Evolutionary conservation across 441 rosid genomes (phyloP).

Genomic region (Populus hybrid): DNA sequence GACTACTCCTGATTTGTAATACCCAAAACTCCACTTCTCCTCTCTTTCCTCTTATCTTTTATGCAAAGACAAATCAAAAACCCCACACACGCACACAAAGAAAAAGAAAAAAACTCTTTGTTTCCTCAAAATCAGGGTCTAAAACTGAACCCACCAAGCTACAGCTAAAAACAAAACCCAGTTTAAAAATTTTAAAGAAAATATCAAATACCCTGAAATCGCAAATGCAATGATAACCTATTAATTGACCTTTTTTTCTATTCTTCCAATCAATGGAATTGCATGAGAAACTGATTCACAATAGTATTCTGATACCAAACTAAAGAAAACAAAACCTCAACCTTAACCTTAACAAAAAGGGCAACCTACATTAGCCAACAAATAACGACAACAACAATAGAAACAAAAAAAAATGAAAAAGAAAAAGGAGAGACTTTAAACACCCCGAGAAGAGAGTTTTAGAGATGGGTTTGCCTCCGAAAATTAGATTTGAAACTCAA

Average conservation of each 20-base stretch:
- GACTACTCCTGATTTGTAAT: neutral
- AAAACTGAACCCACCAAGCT: neutral
- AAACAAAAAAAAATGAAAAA: too few species aligned
- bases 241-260: neutral
- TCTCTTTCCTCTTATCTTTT: neutral
- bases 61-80: neutral
- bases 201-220: neutral
- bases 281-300: neutral
- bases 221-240: neutral
- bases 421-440: neutral
- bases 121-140: neutral
- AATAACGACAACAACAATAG: neutral
- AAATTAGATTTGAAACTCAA: too few species aligned
- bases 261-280: neutral
- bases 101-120: neutral
- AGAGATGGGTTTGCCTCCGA: too few species aligned
- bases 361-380: neutral
- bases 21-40: conserved; percentile 20
- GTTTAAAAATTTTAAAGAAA: too few species aligned
- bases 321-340: neutral
- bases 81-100: neutral
- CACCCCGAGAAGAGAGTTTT: neutral
- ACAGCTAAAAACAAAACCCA: neutral
- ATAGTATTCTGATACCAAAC: neutral
- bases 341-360: neutral